Conservation (phyloP, 352 stramenopile species). For the Phytophthora tubulina region DNA sequence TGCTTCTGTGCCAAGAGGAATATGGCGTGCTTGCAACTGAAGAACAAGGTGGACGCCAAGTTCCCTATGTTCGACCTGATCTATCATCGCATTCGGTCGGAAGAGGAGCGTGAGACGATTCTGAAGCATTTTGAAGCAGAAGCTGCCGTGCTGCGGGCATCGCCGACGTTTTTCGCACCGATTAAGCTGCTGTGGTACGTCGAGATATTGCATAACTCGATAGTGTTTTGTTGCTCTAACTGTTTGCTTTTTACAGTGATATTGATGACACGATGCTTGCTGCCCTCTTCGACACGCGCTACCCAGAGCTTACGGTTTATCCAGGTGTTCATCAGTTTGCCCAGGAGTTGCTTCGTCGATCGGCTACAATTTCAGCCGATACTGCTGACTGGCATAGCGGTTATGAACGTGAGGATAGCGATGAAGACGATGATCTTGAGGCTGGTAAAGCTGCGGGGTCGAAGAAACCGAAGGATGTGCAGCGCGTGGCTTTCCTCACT, state of each 20-base stretch:
- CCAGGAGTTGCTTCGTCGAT: slow-evolving; percentile 69
- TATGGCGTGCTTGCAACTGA: slow-evolving; percentile 63
- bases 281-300: slow-evolving; percentile 81
- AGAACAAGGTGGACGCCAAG: slow-evolving; percentile 73
- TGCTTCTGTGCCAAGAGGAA: slow-evolving; percentile 63
- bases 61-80: slow-evolving; percentile 78
- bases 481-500: slow-evolving; percentile 81
- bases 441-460: slow-evolving; percentile 1
- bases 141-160: slow-evolving; percentile 39
- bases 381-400: slow-evolving; percentile 31
- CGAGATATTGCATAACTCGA: not conserved
- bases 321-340: slow-evolving; percentile 87
- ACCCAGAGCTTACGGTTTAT: slow-evolving; percentile 86
- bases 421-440: slow-evolving; percentile 42
- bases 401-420: slow-evolving; percentile 41
- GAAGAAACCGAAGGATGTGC: slow-evolving; percentile 39
- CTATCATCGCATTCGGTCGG: slow-evolving; percentile 65
- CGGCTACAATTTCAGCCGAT: slow-evolving; percentile 31
- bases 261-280: slow-evolving; percentile 87
- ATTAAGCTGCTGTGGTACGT: slow-evolving; percentile 78
- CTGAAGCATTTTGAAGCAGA: slow-evolving; percentile 74
- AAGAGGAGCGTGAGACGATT: slow-evolving; percentile 58
- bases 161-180: slow-evolving; percentile 51
- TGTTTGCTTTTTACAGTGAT: slow-evolving; percentile 49
- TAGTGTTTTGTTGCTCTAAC: not conserved